A percentile compares a stretch with the other conserved stretches of the same genome.
These are phyloP conservation scores for Raffaelea albimanens DNA, from an alignment of 2,329 filamentous ascomycete species.

Conservation along the genomic window DNA sequence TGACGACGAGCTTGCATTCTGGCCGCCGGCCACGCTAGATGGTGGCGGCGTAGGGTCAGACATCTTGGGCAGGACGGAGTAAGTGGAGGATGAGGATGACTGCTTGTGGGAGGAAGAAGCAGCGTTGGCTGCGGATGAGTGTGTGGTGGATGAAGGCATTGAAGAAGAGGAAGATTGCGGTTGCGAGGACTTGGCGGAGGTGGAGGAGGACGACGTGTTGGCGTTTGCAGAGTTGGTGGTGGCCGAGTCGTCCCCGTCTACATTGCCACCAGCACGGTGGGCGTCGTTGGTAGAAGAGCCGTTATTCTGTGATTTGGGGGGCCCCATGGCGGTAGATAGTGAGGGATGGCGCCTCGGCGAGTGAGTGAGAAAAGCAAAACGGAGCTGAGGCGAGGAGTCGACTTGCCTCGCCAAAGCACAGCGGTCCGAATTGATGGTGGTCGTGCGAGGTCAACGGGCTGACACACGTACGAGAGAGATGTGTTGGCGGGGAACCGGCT, in stretches of 20 bases:
- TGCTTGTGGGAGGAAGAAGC: slow-evolving; percentile 13
- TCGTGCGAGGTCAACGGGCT: not conserved
- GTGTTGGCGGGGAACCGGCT: not conserved
- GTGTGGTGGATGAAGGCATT: not conserved
- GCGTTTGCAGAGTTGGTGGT: slow-evolving; percentile 1
- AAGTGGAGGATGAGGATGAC: slow-evolving; percentile 16
- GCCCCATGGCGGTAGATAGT: slow-evolving; percentile 8
- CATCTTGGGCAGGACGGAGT: slow-evolving; percentile 21
- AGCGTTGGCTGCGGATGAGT: slow-evolving; percentile 14
- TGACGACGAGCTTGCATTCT: slow-evolving; percentile 28
- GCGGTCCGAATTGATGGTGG: no score
- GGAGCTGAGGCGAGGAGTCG: slow-evolving; percentile 1
- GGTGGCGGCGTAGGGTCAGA: slow-evolving; percentile 16
- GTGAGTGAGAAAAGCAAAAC: not conserved
- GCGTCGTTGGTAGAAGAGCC: not conserved
- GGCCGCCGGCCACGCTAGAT: not conserved
- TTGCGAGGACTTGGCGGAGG: slow-evolving; percentile 5
- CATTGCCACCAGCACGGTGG: slow-evolving; percentile 1
- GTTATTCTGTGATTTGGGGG: slow-evolving; percentile 7
- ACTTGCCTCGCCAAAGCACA: not conserved
- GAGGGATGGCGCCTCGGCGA: slow-evolving; percentile 3
- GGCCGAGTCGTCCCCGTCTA: slow-evolving; percentile 1
- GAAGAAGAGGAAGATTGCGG: slow-evolving; percentile 1
- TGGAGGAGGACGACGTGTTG: not conserved
- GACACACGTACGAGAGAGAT: slow-evolving; percentile 4